A percentile compares a stretch with the other conserved stretches of the same genome.
phyloP scores from a whole-genome alignment of 2,329 filamentous ascomycete species.

The Penicillium decumbens region DNA sequence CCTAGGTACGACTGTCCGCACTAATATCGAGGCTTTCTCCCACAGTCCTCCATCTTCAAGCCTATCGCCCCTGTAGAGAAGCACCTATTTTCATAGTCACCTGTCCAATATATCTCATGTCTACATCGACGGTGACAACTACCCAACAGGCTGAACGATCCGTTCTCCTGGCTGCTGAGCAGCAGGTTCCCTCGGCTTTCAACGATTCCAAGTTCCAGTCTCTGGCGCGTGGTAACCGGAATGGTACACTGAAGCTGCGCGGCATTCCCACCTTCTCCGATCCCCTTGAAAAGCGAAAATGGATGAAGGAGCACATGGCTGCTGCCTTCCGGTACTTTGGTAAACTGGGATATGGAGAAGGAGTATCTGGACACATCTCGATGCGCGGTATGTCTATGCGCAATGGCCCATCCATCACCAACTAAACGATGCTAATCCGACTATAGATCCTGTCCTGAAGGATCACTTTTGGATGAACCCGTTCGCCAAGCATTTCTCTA shows the following conservation, averaged over 20 bases:
- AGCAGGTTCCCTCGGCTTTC: slow-evolving; percentile 22
- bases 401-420: neutral
- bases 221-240: slow-evolving; percentile 34
- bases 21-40: neutral
- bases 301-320: slow-evolving; percentile 50
- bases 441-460: slow-evolving; percentile 33
- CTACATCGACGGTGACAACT: slow-evolving; percentile 13
- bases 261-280: slow-evolving; percentile 41
- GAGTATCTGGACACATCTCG: slow-evolving; percentile 42
- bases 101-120: slow-evolving; percentile 19
- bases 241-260: slow-evolving; percentile 34
- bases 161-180: slow-evolving; percentile 18
- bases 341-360: slow-evolving; percentile 39
- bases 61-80: neutral
- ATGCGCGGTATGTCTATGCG: slow-evolving; percentile 29
- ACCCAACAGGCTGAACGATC: slow-evolving; percentile 16
- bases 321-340: slow-evolving; percentile 42
- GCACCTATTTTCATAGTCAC: neutral
- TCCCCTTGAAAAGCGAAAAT: slow-evolving; percentile 46
- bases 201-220: slow-evolving; percentile 32
- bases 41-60: too few species aligned
- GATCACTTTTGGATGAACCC: slow-evolving; percentile 43
- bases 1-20: neutral
- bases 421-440: neutral
- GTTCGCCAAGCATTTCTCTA: slow-evolving; percentile 39